phyloP scores from a whole-genome alignment of 2,329 filamentous ascomycete species.

The Phyllosticta citriasiana region DNA sequence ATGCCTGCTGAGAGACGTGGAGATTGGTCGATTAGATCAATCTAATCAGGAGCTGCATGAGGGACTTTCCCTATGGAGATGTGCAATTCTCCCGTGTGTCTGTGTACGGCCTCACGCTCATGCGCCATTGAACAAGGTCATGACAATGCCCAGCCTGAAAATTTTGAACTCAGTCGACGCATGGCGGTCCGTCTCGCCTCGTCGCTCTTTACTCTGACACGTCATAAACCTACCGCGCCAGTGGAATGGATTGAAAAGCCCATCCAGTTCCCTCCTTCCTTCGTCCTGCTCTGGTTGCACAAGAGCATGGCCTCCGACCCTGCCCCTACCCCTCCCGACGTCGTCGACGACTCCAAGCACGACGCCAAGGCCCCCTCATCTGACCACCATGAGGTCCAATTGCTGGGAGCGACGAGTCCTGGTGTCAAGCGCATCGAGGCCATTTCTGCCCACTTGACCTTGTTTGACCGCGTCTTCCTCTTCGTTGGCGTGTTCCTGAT shows the following conservation, averaged over 20 bases:
- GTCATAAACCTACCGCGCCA: neutral
- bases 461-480: slow-evolving; percentile 44
- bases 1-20: neutral
- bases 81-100: neutral
- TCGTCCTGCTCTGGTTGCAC: neutral
- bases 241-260: neutral
- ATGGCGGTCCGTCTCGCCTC: neutral
- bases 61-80: neutral
- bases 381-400: slow-evolving; percentile 9
- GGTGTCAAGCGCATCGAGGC: slow-evolving; percentile 53
- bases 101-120: neutral
- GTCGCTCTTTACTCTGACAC: neutral
- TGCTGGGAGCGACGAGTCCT: slow-evolving; percentile 30
- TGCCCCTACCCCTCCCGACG: neutral
- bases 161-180: neutral
- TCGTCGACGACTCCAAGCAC: slow-evolving; percentile 3
- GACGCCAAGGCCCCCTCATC: neutral
- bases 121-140: neutral
- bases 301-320: neutral
- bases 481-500: slow-evolving; percentile 54
- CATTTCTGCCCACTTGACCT: slow-evolving; percentile 43
- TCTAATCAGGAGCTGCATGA: neutral
- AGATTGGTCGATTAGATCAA: neutral
- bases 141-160: neutral
- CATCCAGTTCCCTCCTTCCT: neutral